Evolutionary conservation across 768 basidiomycete genomes (phyloP).

Genomic region (Leccinum arenicola): DNA sequence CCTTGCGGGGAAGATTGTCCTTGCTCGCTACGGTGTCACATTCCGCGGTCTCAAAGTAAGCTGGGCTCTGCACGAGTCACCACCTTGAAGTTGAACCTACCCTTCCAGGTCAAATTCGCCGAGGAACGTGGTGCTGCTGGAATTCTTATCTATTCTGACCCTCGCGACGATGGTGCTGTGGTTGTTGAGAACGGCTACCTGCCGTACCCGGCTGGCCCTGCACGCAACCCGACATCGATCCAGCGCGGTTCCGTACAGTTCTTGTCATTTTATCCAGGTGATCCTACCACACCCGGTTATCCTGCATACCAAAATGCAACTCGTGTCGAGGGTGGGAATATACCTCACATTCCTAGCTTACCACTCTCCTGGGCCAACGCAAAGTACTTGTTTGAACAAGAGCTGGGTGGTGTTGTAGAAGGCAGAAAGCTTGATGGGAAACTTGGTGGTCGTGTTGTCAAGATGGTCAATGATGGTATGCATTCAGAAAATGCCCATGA

Average conservation of each 20-base stretch:
- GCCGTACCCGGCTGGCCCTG: slow-evolving; percentile 76
- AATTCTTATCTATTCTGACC: slow-evolving; percentile 81
- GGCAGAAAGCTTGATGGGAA: slow-evolving; percentile 44
- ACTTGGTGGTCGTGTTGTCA: slow-evolving; percentile 45
- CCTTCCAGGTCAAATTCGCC: slow-evolving; percentile 67
- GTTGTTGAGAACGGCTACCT: slow-evolving; percentile 73
- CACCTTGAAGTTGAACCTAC: slow-evolving; percentile 8
- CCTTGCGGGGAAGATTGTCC: slow-evolving; percentile 73
- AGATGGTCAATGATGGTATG: slow-evolving; percentile 53
- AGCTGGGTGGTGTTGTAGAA: slow-evolving; percentile 43
- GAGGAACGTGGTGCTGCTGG: slow-evolving; percentile 80
- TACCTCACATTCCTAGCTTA: slow-evolving; percentile 75
- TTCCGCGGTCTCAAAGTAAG: slow-evolving; percentile 85
- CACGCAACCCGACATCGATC: slow-evolving; percentile 77
- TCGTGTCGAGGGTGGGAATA: slow-evolving; percentile 55
- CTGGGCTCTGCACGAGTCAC: slow-evolving; percentile 2
- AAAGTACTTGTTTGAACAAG: slow-evolving; percentile 55
- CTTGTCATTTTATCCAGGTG: slow-evolving; percentile 62
- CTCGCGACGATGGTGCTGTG: slow-evolving; percentile 80
- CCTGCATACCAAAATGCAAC: slow-evolving; percentile 83
- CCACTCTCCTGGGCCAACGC: slow-evolving; percentile 90
- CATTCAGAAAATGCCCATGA: not conserved
- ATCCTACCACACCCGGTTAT: slow-evolving; percentile 83
- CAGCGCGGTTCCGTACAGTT: slow-evolving; percentile 84
- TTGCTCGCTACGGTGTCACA: slow-evolving; percentile 71